These are phyloP conservation scores for Heteromeles arbutifolia DNA, from an alignment of 306 rosid genomes.

Conservation along the genomic window DNA sequence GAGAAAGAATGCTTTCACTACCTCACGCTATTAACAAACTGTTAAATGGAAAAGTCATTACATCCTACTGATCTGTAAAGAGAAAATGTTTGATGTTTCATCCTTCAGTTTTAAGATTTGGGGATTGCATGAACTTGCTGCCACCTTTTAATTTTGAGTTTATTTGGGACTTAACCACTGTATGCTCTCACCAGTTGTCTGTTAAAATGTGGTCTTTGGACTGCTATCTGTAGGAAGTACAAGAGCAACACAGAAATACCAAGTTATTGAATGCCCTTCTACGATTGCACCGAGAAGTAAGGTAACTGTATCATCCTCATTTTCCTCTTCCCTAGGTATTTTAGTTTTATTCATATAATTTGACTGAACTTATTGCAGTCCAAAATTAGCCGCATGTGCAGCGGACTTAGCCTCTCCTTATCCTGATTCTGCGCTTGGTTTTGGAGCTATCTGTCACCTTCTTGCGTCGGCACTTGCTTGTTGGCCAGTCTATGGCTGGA, in stretches of 20 bases:
- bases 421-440: constrained; percentile 85
- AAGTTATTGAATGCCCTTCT: constrained; percentile 86
- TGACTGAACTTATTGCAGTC: constrained; percentile 56
- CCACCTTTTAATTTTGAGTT: background rate
- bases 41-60: background rate
- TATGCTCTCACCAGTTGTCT: background rate
- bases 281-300: constrained; percentile 86
- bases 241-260: constrained; percentile 91
- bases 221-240: constrained; percentile 59
- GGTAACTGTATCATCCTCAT: constrained; percentile 39
- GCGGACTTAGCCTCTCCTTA: constrained; percentile 69
- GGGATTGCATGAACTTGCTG: background rate
- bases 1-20: background rate
- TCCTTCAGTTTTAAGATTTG: background rate
- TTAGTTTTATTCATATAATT: constrained; percentile 19
- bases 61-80: background rate
- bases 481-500: constrained; percentile 96
- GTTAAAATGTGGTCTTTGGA: constrained; percentile 23
- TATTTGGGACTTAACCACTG: background rate
- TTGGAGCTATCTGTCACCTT: constrained; percentile 94
- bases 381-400: constrained; percentile 87
- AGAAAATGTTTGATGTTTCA: background rate
- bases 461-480: constrained; percentile 79
- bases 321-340: constrained; percentile 3
- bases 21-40: background rate